Evolutionary conservation across 345 rosid species (phyloP), one percentile per base, ranked within the genome.

Genomic region (Orychophragmus violaceus): DNA sequence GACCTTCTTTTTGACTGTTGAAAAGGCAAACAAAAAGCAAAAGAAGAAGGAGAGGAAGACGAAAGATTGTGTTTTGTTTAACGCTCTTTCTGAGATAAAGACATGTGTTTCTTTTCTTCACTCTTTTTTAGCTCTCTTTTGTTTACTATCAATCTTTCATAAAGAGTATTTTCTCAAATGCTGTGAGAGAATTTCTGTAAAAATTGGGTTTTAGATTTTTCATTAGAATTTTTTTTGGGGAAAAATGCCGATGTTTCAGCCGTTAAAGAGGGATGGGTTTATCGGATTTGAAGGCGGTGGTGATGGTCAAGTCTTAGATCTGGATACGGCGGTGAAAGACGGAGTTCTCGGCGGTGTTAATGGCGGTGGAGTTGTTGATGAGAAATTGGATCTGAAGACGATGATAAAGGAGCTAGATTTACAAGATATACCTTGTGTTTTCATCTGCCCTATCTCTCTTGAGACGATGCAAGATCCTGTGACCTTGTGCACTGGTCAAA

Each of bases 391-490:
- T 82, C 83, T 87, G 79, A 85, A 76, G 84, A 64, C 76, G 50
- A 83, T 83, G 83, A 73, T 85, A 19, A 78, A 76, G 39, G 94
- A 85, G 82, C 87, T 87, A 3, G 88, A 87, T 33, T 68, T 69
- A 55, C 59, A 13, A 0, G 74, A 79, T 21, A 30, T 68, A 5
- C 90, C 94, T 1, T 68, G 78, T 0, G 94, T 87, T 37, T 85
- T 87, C 76, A 79, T 87, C 10, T 87, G 94, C 28, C 90, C 90
- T 3, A 85, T 87, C 74, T 87, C 94, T 0, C 54, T 87, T 14
- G 86, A 85, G 57, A 85, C 90, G 28, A 87, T 87, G 90, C 84
- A 76, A 68, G 88, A 87, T 75, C 94, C 90, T 0, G 90, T 87
- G 25, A 87, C 93, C 27, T 76, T 84, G 46, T 87, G 93, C 74